A percentile compares a stretch with the other conserved stretches of the same genome.
Conservation (phyloP, 306 rosid genomes). For the Bauhinia variegata region DNA sequence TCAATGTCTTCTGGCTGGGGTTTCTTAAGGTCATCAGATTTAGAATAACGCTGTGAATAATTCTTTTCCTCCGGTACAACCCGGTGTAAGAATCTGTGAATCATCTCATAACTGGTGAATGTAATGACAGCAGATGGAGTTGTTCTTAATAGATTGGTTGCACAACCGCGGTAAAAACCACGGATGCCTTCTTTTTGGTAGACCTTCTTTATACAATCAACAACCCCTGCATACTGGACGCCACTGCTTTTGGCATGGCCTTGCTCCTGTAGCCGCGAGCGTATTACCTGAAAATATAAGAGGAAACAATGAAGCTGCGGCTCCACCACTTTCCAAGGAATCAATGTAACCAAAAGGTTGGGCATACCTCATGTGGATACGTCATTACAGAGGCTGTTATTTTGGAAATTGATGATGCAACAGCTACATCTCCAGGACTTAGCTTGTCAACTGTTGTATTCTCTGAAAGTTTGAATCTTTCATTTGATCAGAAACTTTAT, state of each 20-base stretch:
- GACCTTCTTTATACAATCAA: slow-evolving; percentile 84
- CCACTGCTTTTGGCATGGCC: slow-evolving; percentile 66
- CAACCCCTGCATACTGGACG: slow-evolving; percentile 62
- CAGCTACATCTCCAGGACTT: slow-evolving; percentile 65
- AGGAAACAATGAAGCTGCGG: slow-evolving; percentile 7
- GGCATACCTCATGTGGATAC: slow-evolving; percentile 87
- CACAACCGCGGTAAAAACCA: slow-evolving; percentile 92
- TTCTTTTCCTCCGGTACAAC: slow-evolving; percentile 43
- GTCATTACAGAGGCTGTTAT: slow-evolving; percentile 75
- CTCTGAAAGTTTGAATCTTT: slow-evolving; percentile 50
- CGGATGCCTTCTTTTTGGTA: slow-evolving; percentile 78
- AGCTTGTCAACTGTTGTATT: slow-evolving; percentile 75
- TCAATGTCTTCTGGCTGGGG: slow-evolving; percentile 38
- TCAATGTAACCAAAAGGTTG: slow-evolving; percentile 15
- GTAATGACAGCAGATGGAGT: slow-evolving; percentile 96
- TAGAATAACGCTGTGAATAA: slow-evolving; percentile 36
- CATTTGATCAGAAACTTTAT: slow-evolving; percentile 29
- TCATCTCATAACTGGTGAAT: slow-evolving; percentile 92
- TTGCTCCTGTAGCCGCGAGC: slow-evolving; percentile 95
- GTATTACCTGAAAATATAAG: slow-evolving; percentile 59
- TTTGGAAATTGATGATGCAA: slow-evolving; percentile 87
- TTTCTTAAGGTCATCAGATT: slow-evolving; percentile 37
- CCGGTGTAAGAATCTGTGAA: slow-evolving; percentile 64
- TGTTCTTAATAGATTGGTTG: slow-evolving; percentile 83
- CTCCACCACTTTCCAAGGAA: not conserved